Evolutionary conservation across 176 grass and related monocot species (phyloP), one percentile per base, ranked within the genome.

Genomic region (Miscanthus lutarioriparius): DNA sequence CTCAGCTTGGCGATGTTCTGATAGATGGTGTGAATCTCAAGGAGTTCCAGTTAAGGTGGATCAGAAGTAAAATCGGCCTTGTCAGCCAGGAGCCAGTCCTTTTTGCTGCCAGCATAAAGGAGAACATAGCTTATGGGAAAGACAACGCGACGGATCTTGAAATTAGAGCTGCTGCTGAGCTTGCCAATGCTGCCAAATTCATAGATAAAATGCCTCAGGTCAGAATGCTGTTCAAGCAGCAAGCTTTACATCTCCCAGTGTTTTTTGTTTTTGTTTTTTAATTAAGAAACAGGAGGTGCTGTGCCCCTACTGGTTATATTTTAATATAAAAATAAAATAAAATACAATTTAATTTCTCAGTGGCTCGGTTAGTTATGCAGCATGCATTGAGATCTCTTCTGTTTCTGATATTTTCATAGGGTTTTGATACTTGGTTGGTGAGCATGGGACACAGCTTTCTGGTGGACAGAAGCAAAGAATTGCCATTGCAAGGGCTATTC

Each of bases 171-270:
- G 94, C 91, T n/a, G 87, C 89, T 25, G 94, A 97, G 85, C 94
- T 97, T 82, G 94, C 94, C 19, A 97, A 97, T 53, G 94, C 94
- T 32, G 83, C 94, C 62, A 97, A 97, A 80, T 97, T 97, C 73
- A 94, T 97, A 43, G 94, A 97, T 80, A 97, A 97, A 94, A 90
- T 97, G 94, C 94, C 94, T 65, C 83, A 97, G 91, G 94, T 97
- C 59, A 88, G 74, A 48, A 82, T 10, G 45, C 19, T 82, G 19
- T 54, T 75, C 40, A 41, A 44, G 51, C 45, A 56, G 48, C 48
- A 51, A 19, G 48, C 48, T 19, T 49, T 51, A 51, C 16, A 51
- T 51, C 48, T 7, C 14, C 0, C 48, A 51, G 43, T 47, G 53
- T 56, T 54, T 49, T 20, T 53, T 53, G 14, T 17, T 49, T 49